Base-by-base conservation (phyloP, 768 basidiomycete species). In the Russula brevipes region DNA sequence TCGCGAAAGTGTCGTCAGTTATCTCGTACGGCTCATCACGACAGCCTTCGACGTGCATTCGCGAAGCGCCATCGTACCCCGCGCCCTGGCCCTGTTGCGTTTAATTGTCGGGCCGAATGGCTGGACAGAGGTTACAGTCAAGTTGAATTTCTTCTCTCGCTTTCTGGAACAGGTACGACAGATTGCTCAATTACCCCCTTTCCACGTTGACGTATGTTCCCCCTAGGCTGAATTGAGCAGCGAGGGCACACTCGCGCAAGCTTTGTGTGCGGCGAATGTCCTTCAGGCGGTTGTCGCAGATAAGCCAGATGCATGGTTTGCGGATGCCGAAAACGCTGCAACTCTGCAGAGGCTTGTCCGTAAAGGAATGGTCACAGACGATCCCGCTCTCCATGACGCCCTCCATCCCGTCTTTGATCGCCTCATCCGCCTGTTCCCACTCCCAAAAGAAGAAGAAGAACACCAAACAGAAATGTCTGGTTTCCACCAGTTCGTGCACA, bases 1-100 rank as follows among this genome's bases (percentile, higher is more conserved):
- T 60, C 84, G 92, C 35, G 96, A 98, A 75, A 88, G 87, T 63
- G 90, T 97, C 76, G 89, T 98, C 66, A 94, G 93, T 77, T 97
- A 94, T 74, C 82, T 99, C 39, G 86, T 99, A n/a, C 88, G 96
- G 52, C 80, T 98, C 51, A 86, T 91, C 9, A 91, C 91, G 16
- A 81, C 83, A 36, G 75, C 81, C 1, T 79, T 84, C 60, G 85
- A 88, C 59, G 79, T 79, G n/a, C 73, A 80, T 6, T 73, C 74
- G 33, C 75, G 72, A 54, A 67, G 64, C 24, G 73, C 76, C 16
- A 76, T 89, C 17, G 75, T 87, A 47, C 84, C 87, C 30, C 82
- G 86, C 61, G 85, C 87, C 1, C 76, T 91, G 38, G 71, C 78
- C 0, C 73, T 91, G 33, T 79, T 99, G 55, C 86, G 89, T 69